Evolutionary conservation across 371 early-diverging fungal genomes (phyloP), one percentile per base, ranked within the genome.

Genomic region (Mucor sp.): DNA sequence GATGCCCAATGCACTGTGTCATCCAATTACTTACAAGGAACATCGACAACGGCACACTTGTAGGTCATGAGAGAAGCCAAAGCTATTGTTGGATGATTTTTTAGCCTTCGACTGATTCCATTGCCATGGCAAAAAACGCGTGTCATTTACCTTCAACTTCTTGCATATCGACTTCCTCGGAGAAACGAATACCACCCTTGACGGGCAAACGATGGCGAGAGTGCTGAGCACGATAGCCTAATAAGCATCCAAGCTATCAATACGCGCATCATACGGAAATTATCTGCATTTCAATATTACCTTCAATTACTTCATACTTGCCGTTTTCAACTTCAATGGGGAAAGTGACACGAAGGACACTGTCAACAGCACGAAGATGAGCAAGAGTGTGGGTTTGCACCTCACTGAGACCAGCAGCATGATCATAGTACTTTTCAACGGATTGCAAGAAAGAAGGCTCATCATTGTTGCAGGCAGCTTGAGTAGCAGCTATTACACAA

Each of bases 31-130:
- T 90, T 89, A 87, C 89, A 94, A 62, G 95, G 95, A 63, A 95
- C 95, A 79, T 95, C 95, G 28, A 95, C 94, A 35, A 95, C 92
- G 48, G 95, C 95, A 79, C 94, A 94, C 82, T 95, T 95, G 83
- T 88, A 95, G 25, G 95, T 95, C 95, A 95, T 95, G 61, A 92
- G 77, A 14, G 91, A 86, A 21, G 90, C 90, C 76, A 90, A 74
- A 50, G 90, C 90, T 82, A 68, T 11, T 41, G 41, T 41, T 17
- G 1, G 4, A 21, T 15, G 28, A 59, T n/a, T 53, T 53, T 17
- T 56, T 57, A 57, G 57, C 30, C 21, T 58, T 32, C 2, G 19
- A 43, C n/a, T 30, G 30, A 43, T 6, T 17, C 30, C 9, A 9
- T 28, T 21, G n/a, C 6, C 30, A 27, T 58, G 23, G 39, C n/a